Evolutionary conservation across 2,329 filamentous ascomycete species (phyloP), one percentile per base, ranked within the genome.

Genomic region (Xenosphaeropsis pyriputrescens): DNA sequence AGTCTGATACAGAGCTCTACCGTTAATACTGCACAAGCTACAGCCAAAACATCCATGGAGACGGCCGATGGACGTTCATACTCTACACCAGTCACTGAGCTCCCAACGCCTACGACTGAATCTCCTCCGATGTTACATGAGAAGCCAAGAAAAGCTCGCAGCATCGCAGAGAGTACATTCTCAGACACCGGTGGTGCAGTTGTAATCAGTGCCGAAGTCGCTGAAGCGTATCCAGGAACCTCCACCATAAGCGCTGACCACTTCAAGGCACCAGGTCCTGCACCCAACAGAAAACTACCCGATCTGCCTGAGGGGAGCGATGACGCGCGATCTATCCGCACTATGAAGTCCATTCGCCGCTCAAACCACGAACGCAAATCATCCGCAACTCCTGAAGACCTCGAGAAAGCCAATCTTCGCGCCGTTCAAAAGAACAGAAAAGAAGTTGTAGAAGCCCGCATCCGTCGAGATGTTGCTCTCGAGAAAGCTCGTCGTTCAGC

Each of bases 401-500:
- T 29, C 22, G 15, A 22, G n/a, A 38, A 22, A 35, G n/a, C 13
- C 22, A 6, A 9, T n/a, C 5, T 39, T 7, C 18, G 36, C 14
- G 22, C 34, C 4, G 38, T 18, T 3, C 35, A 32, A 11, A 37
- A 43, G 31, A 45, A 13, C n/a, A 34, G 48, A 18, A 42, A 44
- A 35, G 48, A 51, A 16, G 41, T 39, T 33, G 50, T 52, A 4
- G 43, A 42, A 36, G 45, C 43, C 14, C 39, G 40, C 18, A 52
- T 49, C 35, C 38, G 44, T 17, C 38, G 43, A 29, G 50, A 53
- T 34, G 45, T 53, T 2, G 50, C 47, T 14, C 33, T 32, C 6
- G 34, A 32, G 8, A 32, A 17, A 32, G 16, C n/a, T 8, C 30
- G 14, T 7, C n/a, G 30, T 7, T 32, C 30, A 15, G 14, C 30